Evolutionary conservation across 1,139 yeast genomes (phyloP), one percentile per base, ranked within the genome.

Genomic region (Magnusiomyces paraingens): DNA sequence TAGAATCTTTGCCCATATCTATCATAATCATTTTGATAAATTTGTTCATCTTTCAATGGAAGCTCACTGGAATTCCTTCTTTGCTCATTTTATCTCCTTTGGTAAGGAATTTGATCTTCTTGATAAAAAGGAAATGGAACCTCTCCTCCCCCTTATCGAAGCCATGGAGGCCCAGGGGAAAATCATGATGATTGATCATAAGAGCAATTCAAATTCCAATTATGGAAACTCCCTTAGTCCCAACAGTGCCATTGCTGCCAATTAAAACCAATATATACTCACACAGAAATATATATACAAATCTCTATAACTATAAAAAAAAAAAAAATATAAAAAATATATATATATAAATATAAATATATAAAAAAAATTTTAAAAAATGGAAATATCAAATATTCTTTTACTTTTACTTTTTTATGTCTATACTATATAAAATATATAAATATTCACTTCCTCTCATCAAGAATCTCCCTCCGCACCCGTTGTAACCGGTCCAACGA

Each of bases 41-140:
- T 80, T 93, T 44, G 83, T 93, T 32, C 98, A 93, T 69, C 73
- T 94, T 58, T 84, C 95, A 2, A 70, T 93, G 57, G 99, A 93
- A 68, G 97, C 99, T 1, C 99, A 94, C 68, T 93, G 96, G 96
- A 93, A 94, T 70, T 90, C 98, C 3, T 89, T 91, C 65, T 94
- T 93, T 70, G 94, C 96, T n/a, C 99, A 94, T 69, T 93, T 86
- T 66, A 79, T 91, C 51, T 85, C 95, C 55, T 87, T 93, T 65
- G 82, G 86, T 17, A 85, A 86, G 64, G 96, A 90, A 61, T 93
- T 88, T 70, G 84, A 80, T 54, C 77, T 93, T 60, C 76, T 93
- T 49, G 98, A 91, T 60, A 73, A 82, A 56, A 75, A 77, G 57
- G 99, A 93, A 61, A 73, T 90, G 71, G 86, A 77, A 57, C 99